phyloP scores from a whole-genome alignment of 768 basidiomycete genomes.

The Trametes cinnabarina region DNA sequence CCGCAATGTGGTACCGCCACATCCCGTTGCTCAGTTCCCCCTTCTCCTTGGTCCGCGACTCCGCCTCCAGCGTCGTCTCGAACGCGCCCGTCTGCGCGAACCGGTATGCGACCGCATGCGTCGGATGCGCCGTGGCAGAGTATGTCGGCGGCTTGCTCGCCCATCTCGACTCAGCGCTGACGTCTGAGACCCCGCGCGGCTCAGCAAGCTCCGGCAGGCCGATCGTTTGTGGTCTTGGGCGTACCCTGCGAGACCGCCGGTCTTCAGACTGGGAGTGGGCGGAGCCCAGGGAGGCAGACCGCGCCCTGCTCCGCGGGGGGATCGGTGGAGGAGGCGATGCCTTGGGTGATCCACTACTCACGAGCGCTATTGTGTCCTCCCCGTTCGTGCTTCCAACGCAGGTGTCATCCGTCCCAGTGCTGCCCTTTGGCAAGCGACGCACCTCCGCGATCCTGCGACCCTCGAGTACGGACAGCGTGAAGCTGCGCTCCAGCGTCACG shows the following conservation, averaged over 20 bases:
- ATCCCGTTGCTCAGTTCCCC: background rate
- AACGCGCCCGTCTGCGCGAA: constrained; percentile 25
- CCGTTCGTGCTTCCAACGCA: background rate
- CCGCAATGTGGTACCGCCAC: constrained; percentile 22
- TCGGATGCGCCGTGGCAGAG: constrained; percentile 15
- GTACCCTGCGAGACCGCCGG: background rate
- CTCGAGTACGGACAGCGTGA: constrained; percentile 11
- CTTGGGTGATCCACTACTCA: background rate
- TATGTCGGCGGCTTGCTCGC: constrained; percentile 18
- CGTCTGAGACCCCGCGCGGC: background rate
- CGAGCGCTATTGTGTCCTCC: background rate
- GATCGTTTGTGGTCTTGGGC: background rate
- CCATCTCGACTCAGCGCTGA: no score
- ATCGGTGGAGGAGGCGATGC: constrained; percentile 1
- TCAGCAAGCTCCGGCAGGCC: background rate
- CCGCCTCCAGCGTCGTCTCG: constrained; percentile 19
- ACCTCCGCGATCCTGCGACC: background rate
- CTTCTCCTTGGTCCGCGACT: background rate
- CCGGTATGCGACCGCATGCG: constrained; percentile 15
- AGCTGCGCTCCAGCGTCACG: background rate
- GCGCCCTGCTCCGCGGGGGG: background rate
- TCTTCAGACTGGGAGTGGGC: constrained; percentile 2
- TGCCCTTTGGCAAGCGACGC: background rate
- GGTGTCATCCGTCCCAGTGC: constrained; percentile 1
- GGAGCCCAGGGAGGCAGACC: constrained; percentile 4